Base-by-base conservation (phyloP, 495 filamentous ascomycete species). In the Apodospora peruviana region DNA sequence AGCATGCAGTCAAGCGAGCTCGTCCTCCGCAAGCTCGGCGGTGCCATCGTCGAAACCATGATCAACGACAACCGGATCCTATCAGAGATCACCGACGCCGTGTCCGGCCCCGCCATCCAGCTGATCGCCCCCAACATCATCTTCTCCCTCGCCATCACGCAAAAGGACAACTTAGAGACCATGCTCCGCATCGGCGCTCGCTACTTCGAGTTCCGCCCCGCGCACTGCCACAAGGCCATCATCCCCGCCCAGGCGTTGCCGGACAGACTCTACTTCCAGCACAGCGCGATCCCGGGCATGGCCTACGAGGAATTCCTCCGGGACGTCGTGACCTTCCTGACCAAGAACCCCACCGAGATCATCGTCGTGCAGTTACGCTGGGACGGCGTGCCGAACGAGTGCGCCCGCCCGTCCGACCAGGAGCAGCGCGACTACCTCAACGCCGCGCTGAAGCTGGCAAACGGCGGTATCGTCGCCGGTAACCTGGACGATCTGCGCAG, bases 141-240 rank as follows among this genome's bases (percentile, higher is more conserved):
- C 56, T 61, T 59, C 41, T 68, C 66, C 18, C 60, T 79, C n/a
- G 68, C 76, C 49, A 70, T 79, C 37, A 80, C 74, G 32, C 76
- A 80, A 47, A 80, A 80, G 49, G 74, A 79, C 49, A 53, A 50
- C 29, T 59, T 79, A 3, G 53, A 62, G 22, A 53, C 64, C 16
- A 71, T 79, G 49, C 65, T 80, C 32, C 49, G 45, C 29, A 66
- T 79, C 34, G 76, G 77, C 7, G 73, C 74, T 0, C 59, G 77
- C 17, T 80, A 79, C 57, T 80, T 79, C 39, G 77, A 79, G 60
- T 78, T 78, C 45, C 68, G 77, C 7, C 76, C 77, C 1, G 75
- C 77, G 1, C 67, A 71, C 32, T 62, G 74, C 20, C 72, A 76
- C 50, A 57, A 52, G 2, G 57, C 51, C 40, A 58, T 79, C 43